These are phyloP conservation scores for Clarireedia monteithiana DNA, from an alignment of 2,329 filamentous ascomycete species.

Conservation along the genomic window DNA sequence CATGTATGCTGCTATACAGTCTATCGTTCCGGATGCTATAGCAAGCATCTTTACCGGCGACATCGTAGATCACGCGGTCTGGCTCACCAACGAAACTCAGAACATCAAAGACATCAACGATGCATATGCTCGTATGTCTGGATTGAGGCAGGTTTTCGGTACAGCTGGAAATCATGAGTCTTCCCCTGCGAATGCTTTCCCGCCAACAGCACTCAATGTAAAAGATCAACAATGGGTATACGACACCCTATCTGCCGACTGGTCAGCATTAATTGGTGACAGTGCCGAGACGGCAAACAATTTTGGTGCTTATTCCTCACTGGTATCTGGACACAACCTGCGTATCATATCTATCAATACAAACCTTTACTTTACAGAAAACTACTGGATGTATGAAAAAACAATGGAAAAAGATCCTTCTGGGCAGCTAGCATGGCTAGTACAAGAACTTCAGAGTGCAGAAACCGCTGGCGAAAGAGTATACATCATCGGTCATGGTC, in stretches of 20 bases:
- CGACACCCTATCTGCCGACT: conserved; percentile 29
- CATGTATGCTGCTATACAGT: conserved; percentile 32
- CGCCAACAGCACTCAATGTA: conserved; percentile 20
- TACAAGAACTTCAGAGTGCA: conserved; percentile 31
- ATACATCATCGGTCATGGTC: conserved; percentile 31
- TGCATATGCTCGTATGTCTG: conserved; percentile 30
- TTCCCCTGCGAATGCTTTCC: conserved; percentile 31
- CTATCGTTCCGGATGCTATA: conserved; percentile 21
- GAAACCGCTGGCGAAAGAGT: conserved; percentile 32
- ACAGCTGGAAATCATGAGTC: conserved; percentile 35
- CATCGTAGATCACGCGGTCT: conserved; percentile 33
- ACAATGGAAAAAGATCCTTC: conserved; percentile 33
- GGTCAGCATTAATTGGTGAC: conserved; percentile 30
- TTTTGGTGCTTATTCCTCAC: conserved; percentile 32
- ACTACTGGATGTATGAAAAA: conserved; percentile 33
- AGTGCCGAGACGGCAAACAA: conserved; percentile 23
- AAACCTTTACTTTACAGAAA: conserved; percentile 35
- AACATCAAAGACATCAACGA: conserved; percentile 30
- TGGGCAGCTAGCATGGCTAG: conserved; percentile 32
- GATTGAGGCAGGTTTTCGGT: conserved; percentile 29
- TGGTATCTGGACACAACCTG: conserved; percentile 26
- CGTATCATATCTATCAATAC: conserved; percentile 37
- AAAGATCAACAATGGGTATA: conserved; percentile 33
- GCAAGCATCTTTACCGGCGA: conserved; percentile 36
- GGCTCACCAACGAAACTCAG: conserved; percentile 27